phyloP scores from a whole-genome alignment of 1,284 basidiomycete genomes.

The Apiotrichum gracile region DNA sequence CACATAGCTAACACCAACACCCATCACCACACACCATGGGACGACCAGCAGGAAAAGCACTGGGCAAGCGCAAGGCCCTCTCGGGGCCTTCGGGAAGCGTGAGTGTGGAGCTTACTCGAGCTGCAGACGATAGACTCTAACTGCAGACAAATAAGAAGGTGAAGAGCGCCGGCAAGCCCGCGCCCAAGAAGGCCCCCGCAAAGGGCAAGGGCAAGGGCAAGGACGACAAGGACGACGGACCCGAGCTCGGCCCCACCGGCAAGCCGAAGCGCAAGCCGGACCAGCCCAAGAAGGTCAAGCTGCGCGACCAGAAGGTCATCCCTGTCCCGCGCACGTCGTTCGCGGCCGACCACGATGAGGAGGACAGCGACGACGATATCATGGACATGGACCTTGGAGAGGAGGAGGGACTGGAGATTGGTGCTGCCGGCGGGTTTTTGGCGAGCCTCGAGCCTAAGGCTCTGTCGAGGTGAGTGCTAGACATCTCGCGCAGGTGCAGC shows the following conservation, averaged over 20 bases:
- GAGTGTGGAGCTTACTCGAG: not conserved
- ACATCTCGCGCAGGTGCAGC: too few relatives aligned
- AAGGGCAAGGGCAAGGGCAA: constrained; percentile 10
- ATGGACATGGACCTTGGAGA: constrained; percentile 20
- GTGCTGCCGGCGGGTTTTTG: constrained; percentile 30
- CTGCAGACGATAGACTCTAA: not conserved
- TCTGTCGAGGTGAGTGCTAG: constrained; percentile 35
- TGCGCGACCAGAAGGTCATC: constrained; percentile 44
- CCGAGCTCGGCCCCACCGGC: constrained; percentile 29
- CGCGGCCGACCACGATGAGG: constrained; percentile 15
- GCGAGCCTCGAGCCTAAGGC: constrained; percentile 33
- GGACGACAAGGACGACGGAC: constrained; percentile 7
- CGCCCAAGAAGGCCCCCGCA: not conserved
- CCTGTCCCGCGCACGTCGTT: constrained; percentile 41
- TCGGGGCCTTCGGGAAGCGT: constrained; percentile 5
- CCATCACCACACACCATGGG: constrained; percentile 19
- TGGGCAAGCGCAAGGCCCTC: constrained; percentile 34
- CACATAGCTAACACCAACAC: not conserved
- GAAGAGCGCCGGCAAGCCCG: constrained; percentile 2
- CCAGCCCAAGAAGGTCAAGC: constrained; percentile 46
- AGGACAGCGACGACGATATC: constrained; percentile 1
- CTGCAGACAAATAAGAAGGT: constrained; percentile 8
- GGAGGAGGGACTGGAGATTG: constrained; percentile 21
- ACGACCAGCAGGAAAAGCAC: constrained; percentile 31
- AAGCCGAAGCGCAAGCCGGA: constrained; percentile 40